phyloP scores from a whole-genome alignment of 768 basidiomycete species.

The Panaeolus papilionaceus region DNA sequence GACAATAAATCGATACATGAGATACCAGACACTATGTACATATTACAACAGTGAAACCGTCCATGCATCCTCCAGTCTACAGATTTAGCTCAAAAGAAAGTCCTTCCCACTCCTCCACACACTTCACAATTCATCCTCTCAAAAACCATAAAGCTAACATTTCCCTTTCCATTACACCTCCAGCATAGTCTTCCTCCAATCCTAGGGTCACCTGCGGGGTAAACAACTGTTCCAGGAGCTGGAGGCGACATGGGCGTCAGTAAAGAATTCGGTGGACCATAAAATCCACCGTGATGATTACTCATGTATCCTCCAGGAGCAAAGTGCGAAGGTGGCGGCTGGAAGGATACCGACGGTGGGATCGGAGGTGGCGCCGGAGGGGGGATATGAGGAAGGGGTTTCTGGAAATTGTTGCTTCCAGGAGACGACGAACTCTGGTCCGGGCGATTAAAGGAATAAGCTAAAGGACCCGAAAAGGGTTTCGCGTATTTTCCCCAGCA shows the following conservation, averaged over 20 bases:
- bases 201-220: constrained; percentile 70
- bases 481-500: constrained; percentile 79
- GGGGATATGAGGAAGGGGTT: constrained; percentile 18
- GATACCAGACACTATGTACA: neutral
- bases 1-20: neutral
- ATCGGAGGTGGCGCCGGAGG: constrained; percentile 24
- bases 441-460: constrained; percentile 46
- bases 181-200: constrained; percentile 72
- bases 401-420: constrained; percentile 19
- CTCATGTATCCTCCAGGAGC: constrained; percentile 22
- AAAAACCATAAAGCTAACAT: constrained; percentile 51
- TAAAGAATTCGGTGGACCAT: constrained; percentile 16
- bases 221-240: constrained; percentile 50
- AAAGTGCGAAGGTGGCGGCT: constrained; percentile 21
- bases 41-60: neutral
- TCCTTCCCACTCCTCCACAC: constrained; percentile 72
- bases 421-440: constrained; percentile 11
- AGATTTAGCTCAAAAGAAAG: constrained; percentile 34
- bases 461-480: constrained; percentile 64
- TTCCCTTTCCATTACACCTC: constrained; percentile 68
- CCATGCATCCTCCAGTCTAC: neutral
- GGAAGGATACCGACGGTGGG: constrained; percentile 19
- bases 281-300: constrained; percentile 21
- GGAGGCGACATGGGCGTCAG: constrained; percentile 20
- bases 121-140: constrained; percentile 57